Conservation (phyloP, 441 rosid genomes). For the Jatropha multifida region DNA sequence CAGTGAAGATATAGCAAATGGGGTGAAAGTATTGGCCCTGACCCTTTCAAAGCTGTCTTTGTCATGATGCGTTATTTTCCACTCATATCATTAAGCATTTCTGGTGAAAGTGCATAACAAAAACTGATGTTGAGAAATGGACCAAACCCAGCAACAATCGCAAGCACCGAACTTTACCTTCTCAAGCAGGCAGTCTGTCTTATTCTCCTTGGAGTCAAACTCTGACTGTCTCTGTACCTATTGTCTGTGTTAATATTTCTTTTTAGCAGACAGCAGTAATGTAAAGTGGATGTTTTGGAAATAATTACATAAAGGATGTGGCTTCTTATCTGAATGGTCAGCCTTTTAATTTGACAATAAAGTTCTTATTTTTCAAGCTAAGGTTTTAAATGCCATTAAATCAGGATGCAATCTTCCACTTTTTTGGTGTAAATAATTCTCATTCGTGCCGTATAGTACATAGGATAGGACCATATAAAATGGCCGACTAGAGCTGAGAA, state of each 20-base stretch:
- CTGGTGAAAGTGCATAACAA: neutral
- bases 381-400: too few relatives aligned
- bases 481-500: neutral
- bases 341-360: too few relatives aligned
- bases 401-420: too few relatives aligned
- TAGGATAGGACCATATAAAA: neutral
- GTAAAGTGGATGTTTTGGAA: neutral
- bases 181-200: conserved; percentile 19
- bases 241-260: conserved; percentile 3
- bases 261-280: neutral
- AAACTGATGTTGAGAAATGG: neutral
- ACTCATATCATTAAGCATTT: neutral
- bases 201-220: conserved; percentile 19
- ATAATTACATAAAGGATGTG: neutral
- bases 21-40: conserved; percentile 76
- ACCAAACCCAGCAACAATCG: neutral
- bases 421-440: too few relatives aligned
- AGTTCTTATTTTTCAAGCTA: too few relatives aligned
- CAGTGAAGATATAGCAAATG: conserved; percentile 62
- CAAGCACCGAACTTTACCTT: conserved; percentile 27
- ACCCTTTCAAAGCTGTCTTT: conserved; percentile 73
- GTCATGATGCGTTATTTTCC: conserved; percentile 29
- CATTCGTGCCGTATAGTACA: too few relatives aligned
- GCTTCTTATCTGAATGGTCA: too few relatives aligned
- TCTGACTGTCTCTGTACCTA: conserved; percentile 26